phyloP scores from a whole-genome alignment of 148 eudicot genomes.

The Simmondsia chinensis region DNA sequence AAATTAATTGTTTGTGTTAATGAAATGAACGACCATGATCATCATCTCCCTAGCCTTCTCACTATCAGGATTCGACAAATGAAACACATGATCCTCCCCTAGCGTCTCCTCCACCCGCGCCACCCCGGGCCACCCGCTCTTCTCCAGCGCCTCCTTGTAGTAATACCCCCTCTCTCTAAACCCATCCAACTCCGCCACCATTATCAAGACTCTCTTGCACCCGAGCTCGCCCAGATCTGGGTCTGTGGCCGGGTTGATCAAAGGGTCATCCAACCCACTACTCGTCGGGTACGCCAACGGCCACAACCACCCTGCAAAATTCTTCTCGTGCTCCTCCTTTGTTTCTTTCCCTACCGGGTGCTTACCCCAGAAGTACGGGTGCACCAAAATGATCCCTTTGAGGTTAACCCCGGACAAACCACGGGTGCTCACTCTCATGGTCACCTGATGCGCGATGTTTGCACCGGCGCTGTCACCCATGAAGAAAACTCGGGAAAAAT shows the following conservation, averaged over 20 bases:
- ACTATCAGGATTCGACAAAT: slow-evolving; percentile 3
- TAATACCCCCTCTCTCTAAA: slow-evolving; percentile 14
- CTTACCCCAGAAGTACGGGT: slow-evolving; percentile 6
- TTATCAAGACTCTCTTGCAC: slow-evolving; percentile 16
- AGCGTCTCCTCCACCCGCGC: slow-evolving; percentile 15
- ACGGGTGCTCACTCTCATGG: slow-evolving; percentile 5
- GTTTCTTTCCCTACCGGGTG: slow-evolving; percentile 4
- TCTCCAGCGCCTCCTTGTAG: slow-evolving; percentile 17
- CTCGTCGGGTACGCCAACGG: neutral
- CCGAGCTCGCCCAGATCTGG: slow-evolving; percentile 12
- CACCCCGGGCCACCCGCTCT: slow-evolving; percentile 27
- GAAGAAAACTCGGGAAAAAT: slow-evolving; percentile 13
- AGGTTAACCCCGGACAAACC: neutral
- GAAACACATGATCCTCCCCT: slow-evolving; percentile 25
- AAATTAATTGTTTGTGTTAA: too few species aligned
- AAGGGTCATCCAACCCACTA: slow-evolving; percentile 21
- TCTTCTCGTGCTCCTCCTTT: neutral
- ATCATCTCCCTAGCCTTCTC: slow-evolving; percentile 8
- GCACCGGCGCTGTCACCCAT: slow-evolving; percentile 41
- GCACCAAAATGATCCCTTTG: neutral
- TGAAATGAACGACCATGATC: slow-evolving; percentile 10
- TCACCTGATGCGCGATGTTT: slow-evolving; percentile 19
- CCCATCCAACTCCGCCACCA: slow-evolving; percentile 21
- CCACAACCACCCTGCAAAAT: slow-evolving; percentile 10
- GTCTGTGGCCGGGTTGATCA: slow-evolving; percentile 18